phyloP scores from a whole-genome alignment of 441 rosid species.

The Syzygium syzygioides region DNA sequence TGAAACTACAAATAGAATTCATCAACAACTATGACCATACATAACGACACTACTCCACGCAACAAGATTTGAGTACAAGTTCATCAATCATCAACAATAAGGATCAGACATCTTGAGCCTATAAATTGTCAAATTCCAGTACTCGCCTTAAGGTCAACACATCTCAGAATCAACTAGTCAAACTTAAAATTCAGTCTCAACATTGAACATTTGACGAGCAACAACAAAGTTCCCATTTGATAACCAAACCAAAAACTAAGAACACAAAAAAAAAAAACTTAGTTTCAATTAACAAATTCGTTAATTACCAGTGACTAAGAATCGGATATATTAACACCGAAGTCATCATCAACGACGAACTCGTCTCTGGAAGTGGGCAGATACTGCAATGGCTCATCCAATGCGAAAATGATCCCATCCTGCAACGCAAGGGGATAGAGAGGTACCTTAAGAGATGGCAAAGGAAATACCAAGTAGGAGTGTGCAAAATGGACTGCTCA shows the following conservation, averaged over 20 bases:
- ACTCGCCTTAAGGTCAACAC: neutral
- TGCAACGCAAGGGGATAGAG: neutral
- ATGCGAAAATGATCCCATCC: slow-evolving; percentile 58
- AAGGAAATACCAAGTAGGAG: neutral
- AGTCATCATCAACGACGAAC: slow-evolving; percentile 60
- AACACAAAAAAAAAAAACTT: neutral
- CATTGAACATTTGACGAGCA: neutral
- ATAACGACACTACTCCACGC: neutral
- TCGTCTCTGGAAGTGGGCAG: slow-evolving; percentile 63
- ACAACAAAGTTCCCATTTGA: no score
- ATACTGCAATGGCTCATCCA: slow-evolving; percentile 32
- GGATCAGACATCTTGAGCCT: no score
- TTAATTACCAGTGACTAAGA: slow-evolving; percentile 71
- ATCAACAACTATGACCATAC: no score
- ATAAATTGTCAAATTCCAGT: no score
- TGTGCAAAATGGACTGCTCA: no score
- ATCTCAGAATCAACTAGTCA: no score
- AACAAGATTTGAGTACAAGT: neutral
- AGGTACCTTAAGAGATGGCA: neutral
- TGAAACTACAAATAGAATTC: no score
- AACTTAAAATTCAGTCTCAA: neutral
- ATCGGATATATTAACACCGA: slow-evolving; percentile 63
- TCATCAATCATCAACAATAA: neutral
- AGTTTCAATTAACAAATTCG: neutral
- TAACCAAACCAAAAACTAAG: neutral